These are phyloP conservation scores for Syzygium grande DNA, from an alignment of 345 rosid species.

Conservation along the genomic window DNA sequence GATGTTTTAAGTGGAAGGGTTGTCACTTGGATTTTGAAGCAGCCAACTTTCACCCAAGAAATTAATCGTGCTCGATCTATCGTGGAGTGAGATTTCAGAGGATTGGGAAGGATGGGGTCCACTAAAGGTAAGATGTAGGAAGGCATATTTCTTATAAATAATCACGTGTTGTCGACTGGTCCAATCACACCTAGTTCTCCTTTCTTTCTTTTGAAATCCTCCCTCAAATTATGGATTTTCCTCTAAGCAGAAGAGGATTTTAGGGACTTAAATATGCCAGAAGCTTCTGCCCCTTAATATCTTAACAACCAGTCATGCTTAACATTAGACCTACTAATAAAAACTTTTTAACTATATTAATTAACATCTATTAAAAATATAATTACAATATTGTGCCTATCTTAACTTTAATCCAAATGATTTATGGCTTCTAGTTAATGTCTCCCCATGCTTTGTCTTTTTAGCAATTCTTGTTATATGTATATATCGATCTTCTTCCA, in stretches of 20 bases:
- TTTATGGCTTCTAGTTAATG: background rate
- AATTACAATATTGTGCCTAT: too few species aligned
- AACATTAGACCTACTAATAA: background rate
- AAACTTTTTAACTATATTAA: too few species aligned
- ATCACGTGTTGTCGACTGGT: rapidly evolving
- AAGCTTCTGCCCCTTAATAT: background rate
- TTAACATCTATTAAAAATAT: too few species aligned
- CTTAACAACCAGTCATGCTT: background rate
- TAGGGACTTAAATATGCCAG: rapidly evolving
- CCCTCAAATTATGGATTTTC: background rate
- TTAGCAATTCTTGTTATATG: background rate
- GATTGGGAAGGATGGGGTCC: background rate
- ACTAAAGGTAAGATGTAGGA: background rate
- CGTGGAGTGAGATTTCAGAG: rapidly evolving
- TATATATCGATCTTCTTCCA: rapidly evolving
- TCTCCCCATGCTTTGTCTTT: too few species aligned
- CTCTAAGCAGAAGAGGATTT: background rate
- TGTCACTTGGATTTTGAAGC: background rate
- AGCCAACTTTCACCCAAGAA: background rate
- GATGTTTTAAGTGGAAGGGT: background rate
- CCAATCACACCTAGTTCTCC: background rate
- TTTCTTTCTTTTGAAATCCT: background rate
- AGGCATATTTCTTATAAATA: background rate
- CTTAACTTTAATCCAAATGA: too few species aligned
- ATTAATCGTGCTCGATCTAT: rapidly evolving